Evolutionary conservation across 495 filamentous ascomycete species (phyloP), one percentile per base, ranked within the genome.

Genomic region (Tuber umbilicatum): DNA sequence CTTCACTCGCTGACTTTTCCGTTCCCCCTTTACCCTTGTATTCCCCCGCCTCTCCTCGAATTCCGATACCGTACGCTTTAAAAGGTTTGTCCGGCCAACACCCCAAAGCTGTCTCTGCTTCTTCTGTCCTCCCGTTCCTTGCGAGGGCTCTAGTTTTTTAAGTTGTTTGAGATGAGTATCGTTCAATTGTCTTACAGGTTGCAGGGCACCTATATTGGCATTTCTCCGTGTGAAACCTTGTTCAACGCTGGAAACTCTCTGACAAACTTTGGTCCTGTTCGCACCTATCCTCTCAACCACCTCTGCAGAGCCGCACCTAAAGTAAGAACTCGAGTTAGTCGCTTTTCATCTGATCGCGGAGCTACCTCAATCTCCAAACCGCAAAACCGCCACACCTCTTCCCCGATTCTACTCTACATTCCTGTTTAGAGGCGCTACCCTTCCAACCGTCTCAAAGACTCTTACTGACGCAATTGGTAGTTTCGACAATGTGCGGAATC

Each of bases 401-500:
- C 4, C 50, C 31, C 31, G 12, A 35, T 19, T 35, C 14, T 27
- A 35, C 55, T 19, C 3, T 3, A 7, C 27, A 2, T 64, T 64
- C 55, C 55, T 64, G 16, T 14, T 35, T 17, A 16, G 2, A 17
- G 55, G 55, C 3, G 27, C 55, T 64, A 19, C 45, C 21, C 45
- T 23, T n/a, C n/a, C 1, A 9, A 50, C 55, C 55, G 16, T 35
- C 27, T 6, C 12, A 35, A 16, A 31, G 27, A 5, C 27, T 35
- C 31, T 17, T 5, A 64, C 55, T 64, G 14, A 64, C 12, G 0
- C 55, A 31, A 64, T 64, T 35, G 27, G 35, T 64, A 64, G 27
- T 35, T 64, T 27, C 55, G 2, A 87, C 81, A 31, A 97, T 97
- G 94, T 97, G 93, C 84, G 94, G 94, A 76, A 93, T 97, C 75